Percentiles rank a stretch among this genome's conserved stretches.
phyloP scores from a whole-genome alignment of 2,329 filamentous ascomycete species.

The Claviceps lovelessii region DNA sequence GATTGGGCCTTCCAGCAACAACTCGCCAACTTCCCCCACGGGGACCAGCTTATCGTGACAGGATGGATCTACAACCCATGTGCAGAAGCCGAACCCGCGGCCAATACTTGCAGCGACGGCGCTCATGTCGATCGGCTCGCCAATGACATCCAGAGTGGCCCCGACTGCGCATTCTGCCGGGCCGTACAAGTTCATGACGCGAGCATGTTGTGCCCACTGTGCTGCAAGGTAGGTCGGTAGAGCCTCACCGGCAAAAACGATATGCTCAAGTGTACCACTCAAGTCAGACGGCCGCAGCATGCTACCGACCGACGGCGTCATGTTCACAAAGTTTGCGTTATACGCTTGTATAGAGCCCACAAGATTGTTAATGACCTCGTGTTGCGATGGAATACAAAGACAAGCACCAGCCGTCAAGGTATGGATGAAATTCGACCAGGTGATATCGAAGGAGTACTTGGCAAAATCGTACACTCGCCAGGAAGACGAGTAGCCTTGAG shows the following conservation, averaged over 20 bases:
- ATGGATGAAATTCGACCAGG: conserved; percentile 7
- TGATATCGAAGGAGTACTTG: conserved; percentile 10
- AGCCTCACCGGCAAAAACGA: conserved; percentile 10
- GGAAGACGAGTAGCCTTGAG: background rate
- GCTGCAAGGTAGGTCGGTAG: conserved; percentile 1
- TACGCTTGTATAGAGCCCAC: conserved; percentile 4
- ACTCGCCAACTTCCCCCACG: conserved; percentile 17
- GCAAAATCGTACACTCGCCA: conserved; percentile 8
- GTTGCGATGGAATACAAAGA: conserved; percentile 10
- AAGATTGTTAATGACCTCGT: conserved; percentile 7
- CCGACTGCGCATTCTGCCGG: conserved; percentile 9
- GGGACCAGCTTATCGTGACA: conserved; percentile 8
- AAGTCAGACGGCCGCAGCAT: conserved; percentile 4
- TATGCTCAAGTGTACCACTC: conserved; percentile 4
- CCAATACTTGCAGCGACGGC: background rate
- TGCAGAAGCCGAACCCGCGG: conserved; percentile 1
- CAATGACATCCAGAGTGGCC: background rate
- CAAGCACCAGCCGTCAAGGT: conserved; percentile 8
- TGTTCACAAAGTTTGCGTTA: conserved; percentile 6
- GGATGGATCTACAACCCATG: conserved; percentile 14
- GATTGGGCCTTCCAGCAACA: conserved; percentile 29
- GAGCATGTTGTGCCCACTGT: conserved; percentile 5
- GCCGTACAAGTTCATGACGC: conserved; percentile 12
- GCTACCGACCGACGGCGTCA: conserved; percentile 10
- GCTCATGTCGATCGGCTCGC: background rate